phyloP scores from a whole-genome alignment of 1,139 yeast species.

The Geotrichum restrictum region DNA sequence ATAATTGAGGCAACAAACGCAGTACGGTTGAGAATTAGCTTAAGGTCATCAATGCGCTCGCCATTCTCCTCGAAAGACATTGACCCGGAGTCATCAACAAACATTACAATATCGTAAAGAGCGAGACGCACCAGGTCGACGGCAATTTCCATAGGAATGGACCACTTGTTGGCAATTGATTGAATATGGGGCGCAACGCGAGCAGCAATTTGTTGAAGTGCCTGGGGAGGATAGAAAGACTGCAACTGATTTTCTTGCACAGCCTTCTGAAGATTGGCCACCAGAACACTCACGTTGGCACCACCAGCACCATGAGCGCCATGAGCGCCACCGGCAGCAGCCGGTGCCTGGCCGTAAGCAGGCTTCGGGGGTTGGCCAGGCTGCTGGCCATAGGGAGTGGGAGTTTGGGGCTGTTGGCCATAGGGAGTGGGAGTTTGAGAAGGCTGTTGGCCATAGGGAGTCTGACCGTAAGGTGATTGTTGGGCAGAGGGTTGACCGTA shows the following conservation, averaged over 20 bases:
- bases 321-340: not conserved
- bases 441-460: slow-evolving; percentile 11
- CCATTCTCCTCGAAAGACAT: slow-evolving; percentile 40
- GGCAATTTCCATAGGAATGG: slow-evolving; percentile 36
- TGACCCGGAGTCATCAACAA: slow-evolving; percentile 39
- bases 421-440: slow-evolving; percentile 6
- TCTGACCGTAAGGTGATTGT: slow-evolving; percentile 2
- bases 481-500: slow-evolving; percentile 28
- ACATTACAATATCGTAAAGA: slow-evolving; percentile 36
- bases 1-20: slow-evolving; percentile 36
- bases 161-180: slow-evolving; percentile 32
- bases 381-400: slow-evolving; percentile 22
- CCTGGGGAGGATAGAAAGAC: slow-evolving; percentile 36
- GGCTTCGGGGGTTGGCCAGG: slow-evolving; percentile 13
- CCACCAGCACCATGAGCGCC: slow-evolving; percentile 18
- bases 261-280: slow-evolving; percentile 29
- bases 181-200: slow-evolving; percentile 30
- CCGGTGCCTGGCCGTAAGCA: slow-evolving; percentile 23
- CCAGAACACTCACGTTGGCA: slow-evolving; percentile 22
- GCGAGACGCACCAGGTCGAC: slow-evolving; percentile 36
- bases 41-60: slow-evolving; percentile 39
- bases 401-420: slow-evolving; percentile 18
- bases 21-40: slow-evolving; percentile 35
- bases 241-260: slow-evolving; percentile 36
- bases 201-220: slow-evolving; percentile 34